These are phyloP conservation scores for Linnemannia schmuckeri DNA, from an alignment of 192 early-diverging fungal species.

Conservation along the genomic window DNA sequence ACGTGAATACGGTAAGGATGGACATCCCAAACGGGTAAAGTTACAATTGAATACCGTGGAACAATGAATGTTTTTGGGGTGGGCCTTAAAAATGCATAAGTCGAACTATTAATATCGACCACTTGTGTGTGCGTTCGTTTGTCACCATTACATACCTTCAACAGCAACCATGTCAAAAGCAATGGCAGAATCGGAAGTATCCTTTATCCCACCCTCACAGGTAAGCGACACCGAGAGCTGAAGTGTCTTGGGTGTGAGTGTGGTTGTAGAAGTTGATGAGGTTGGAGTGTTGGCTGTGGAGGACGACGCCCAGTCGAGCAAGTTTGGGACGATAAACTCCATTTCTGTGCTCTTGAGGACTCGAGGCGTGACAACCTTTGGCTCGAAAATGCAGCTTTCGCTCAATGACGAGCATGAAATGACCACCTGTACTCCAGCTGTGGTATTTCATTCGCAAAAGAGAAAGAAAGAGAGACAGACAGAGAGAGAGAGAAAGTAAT, in stretches of 20 bases:
- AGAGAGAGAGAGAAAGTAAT: not conserved
- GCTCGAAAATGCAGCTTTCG: not conserved
- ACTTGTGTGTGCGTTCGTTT: not conserved
- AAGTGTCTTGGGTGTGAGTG: constrained; percentile 5
- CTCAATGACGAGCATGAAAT: constrained; percentile 30
- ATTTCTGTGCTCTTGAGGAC: constrained; percentile 43
- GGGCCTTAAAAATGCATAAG: not conserved
- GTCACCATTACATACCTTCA: constrained; percentile 27
- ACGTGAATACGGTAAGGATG: not conserved
- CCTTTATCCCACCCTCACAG: constrained; percentile 25
- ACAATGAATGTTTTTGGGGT: not conserved
- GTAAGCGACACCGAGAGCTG: constrained; percentile 27
- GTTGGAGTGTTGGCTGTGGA: not conserved
- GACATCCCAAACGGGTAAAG: not conserved
- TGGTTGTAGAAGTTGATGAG: not conserved
- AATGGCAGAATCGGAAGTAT: constrained; percentile 14
- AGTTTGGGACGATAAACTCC: constrained; percentile 23
- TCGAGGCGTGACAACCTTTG: constrained; percentile 26
- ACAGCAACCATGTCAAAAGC: constrained; percentile 29
- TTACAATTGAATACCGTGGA: not conserved
- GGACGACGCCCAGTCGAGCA: constrained; percentile 29
- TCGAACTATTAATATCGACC: not conserved
- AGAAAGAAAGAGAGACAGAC: not conserved
- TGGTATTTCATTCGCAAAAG: not conserved
- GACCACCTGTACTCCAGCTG: constrained; percentile 30